Percentiles rank a stretch among this genome's conserved stretches.
Conservation (phyloP, 2,329 filamentous ascomycete species). For the Sclerotinia spermophila region DNA sequence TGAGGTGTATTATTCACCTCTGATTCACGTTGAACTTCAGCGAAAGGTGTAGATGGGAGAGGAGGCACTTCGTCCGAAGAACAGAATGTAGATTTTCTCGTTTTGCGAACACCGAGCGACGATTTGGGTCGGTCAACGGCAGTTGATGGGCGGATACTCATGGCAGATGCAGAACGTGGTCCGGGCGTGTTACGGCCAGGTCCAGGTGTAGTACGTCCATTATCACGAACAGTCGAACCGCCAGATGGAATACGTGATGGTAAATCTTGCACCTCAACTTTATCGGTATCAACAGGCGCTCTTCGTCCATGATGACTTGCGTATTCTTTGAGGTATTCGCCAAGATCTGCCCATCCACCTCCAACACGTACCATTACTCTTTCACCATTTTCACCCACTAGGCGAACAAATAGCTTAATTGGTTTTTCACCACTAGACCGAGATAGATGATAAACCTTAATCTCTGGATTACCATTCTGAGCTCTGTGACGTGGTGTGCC, state of each 20-base stretch:
- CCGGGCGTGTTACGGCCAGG: slow-evolving; percentile 43
- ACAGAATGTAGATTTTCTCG: slow-evolving; percentile 23
- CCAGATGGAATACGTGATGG: slow-evolving; percentile 39
- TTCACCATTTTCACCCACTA: slow-evolving; percentile 85
- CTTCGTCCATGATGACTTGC: slow-evolving; percentile 85
- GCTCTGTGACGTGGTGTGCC: slow-evolving; percentile 44
- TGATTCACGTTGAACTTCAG: slow-evolving; percentile 7
- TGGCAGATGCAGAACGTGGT: slow-evolving; percentile 30
- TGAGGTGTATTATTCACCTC: slow-evolving; percentile 11
- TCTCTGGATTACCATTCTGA: slow-evolving; percentile 61
- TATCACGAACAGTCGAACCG: slow-evolving; percentile 23
- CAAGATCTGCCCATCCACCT: slow-evolving; percentile 96
- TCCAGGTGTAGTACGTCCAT: slow-evolving; percentile 22
- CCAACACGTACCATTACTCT: slow-evolving; percentile 97
- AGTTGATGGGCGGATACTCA: slow-evolving; percentile 26
- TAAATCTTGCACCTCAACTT: slow-evolving; percentile 56
- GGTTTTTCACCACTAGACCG: slow-evolving; percentile 79
- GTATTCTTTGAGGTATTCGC: slow-evolving; percentile 91
- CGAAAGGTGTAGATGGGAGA: slow-evolving; percentile 26
- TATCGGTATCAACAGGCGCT: slow-evolving; percentile 47
- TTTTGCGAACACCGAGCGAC: slow-evolving; percentile 33
- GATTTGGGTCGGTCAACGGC: slow-evolving; percentile 32
- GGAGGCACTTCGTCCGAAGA: slow-evolving; percentile 22
- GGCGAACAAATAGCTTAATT: slow-evolving; percentile 90
- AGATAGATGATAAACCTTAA: slow-evolving; percentile 89